Percentiles rank a stretch among this genome's conserved stretches.
These are phyloP conservation scores for Lactarius hatsudake DNA, from an alignment of 768 basidiomycete genomes.

Conservation along the genomic window DNA sequence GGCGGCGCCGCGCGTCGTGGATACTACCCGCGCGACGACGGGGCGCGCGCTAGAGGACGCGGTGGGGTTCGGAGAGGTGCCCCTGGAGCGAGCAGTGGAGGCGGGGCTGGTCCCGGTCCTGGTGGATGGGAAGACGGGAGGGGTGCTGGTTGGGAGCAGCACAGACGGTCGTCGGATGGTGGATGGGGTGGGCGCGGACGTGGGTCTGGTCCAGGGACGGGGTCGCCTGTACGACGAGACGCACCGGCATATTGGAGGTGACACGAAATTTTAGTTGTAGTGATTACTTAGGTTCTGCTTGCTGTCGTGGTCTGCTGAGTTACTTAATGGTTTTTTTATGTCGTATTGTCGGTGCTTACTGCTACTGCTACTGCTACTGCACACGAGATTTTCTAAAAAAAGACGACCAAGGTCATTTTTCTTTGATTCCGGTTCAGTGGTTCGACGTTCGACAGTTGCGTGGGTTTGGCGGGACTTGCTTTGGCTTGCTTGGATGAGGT, in stretches of 20 bases:
- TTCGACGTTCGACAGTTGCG: no score
- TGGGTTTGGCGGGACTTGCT: background rate
- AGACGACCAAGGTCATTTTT: no score
- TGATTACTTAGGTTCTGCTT: background rate
- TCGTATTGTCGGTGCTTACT: background rate
- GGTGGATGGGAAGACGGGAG: conserved; percentile 6
- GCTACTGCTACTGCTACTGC: background rate
- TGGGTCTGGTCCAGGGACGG: conserved; percentile 1
- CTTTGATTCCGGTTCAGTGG: no score
- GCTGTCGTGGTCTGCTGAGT: background rate
- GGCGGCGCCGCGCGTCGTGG: conserved; percentile 12
- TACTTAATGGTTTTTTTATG: no score
- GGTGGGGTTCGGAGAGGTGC: conserved; percentile 9
- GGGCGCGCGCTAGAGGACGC: conserved; percentile 8
- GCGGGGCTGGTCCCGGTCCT: background rate
- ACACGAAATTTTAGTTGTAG: background rate
- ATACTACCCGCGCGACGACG: conserved; percentile 13
- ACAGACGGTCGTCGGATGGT: conserved; percentile 15
- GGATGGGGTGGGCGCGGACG: conserved; percentile 15
- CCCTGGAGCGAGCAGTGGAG: background rate
- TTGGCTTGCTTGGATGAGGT: background rate
- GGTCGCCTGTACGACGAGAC: conserved; percentile 17
- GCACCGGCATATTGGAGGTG: conserved; percentile 14
- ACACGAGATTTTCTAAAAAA: no score
- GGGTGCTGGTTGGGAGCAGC: background rate